Base-by-base conservation (phyloP, 305 asterid species). In the Fraxinus baroniana region DNA sequence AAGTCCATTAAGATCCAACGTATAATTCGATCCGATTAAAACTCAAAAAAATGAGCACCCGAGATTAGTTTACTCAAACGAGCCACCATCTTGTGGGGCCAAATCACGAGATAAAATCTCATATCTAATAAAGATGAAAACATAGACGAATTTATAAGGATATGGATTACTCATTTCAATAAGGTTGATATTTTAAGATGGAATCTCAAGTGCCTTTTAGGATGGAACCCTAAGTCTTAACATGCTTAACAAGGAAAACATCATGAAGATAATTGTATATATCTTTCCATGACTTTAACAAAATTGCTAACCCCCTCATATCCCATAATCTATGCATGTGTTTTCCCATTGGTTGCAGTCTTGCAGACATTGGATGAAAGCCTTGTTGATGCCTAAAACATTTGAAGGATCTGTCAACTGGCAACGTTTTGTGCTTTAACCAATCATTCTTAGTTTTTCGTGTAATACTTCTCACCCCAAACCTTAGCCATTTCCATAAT, bases 351-450 rank as follows among this genome's bases (percentile, higher is more conserved):
- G 28, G n/a, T 5, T 35, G 37, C 3, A 35, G 37, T 35, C 37
- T 2, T 17, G 10, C 2, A 2, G 81, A 49, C 52, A 78, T 24
- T 0, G 88, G 89, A 72, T 87, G 89, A 71, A 88, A 84, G 77
- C 89, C 85, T 64, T 88, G 88, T 39, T 88, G 86, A 79, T 88
- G 74, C 82, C 91, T 85, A 41, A 88, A 88, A 75, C 76, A 28
- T 88, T 83, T 6, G 22, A 52, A 0, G 87, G 89, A 55, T 88
- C 55, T 44, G n/a, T 44, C 46, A 3, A 12, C 55, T 44, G n/a
- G 12, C 55, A 44, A 44, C 1, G n/a, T 44, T 15, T 39, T 39
- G n/a, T 44, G 55, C 55, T 44, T 44, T 44, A 44, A 44, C 17
- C 55, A 12, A 12, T 44, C n/a, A 2, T 44, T 44, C n/a, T 44